Base-by-base conservation (phyloP, 176 grass and related monocot species). In the Zoysia japonica region DNA sequence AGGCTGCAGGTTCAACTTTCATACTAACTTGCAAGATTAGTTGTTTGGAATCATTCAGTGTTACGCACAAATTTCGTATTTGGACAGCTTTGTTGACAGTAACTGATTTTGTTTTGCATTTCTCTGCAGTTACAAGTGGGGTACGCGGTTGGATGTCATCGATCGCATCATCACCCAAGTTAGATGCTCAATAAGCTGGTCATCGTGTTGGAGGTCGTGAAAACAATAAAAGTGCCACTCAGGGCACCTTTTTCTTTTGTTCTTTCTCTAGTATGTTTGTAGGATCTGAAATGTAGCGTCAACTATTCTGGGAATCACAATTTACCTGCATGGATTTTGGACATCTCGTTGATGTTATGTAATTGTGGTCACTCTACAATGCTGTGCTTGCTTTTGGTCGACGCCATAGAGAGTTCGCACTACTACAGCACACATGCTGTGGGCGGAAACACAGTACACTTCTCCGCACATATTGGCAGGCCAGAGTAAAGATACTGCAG, bases 211-310 rank as follows among this genome's bases (percentile, higher is more conserved):
- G 51, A 77, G 48, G 52, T 77, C 15, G 71, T 85, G 47, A 51
- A 74, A 82, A 9, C 59, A 85, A 89, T 89, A 89, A 89, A 72
- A 83, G 74, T 82, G 67, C 51, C 37, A 36, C 73, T 67, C 45
- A 61, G 47, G 87, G 72, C 78, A 82, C 46, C 11, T 35, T 10
- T 62, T 42, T 65, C 28, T 42, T 42, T 2, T 47, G 19, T 19
- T 60, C 62, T 75, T 41, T 40, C 6, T 20, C 66, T 28, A n/a
- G n/a, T 41, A 65, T 76, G 35, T 76, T 54, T 63, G 62, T 76
- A 80, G 45, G 54, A 59, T 60, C 71, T 78, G 28, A 28, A 61
- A 54, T 61, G 49, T 79, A 81, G 59, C 39, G 2, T 35, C 5
- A 77, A 72, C 67, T 53, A 17, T 54, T 74, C 41, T 78, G 13